A percentile compares a stretch with the other conserved stretches of the same genome.
Conservation (phyloP, 169 alveolate genomes). For the Cryptosporidium ubiquitum region DNA sequence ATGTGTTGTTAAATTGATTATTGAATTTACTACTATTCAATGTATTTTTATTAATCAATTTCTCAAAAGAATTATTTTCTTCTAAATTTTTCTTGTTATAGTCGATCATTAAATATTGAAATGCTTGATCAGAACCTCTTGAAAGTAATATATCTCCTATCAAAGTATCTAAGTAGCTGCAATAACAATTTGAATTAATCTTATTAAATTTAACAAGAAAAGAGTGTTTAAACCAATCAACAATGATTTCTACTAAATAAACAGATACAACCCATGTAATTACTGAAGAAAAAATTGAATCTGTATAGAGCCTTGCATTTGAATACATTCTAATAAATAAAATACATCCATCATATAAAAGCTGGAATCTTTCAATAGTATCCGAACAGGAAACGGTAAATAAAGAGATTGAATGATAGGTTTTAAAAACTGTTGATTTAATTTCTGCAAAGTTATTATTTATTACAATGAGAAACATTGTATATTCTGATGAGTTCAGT, state of each 20-base stretch:
- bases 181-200: conserved; percentile 76
- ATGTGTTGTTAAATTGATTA: neutral
- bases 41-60: neutral
- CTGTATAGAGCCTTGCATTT: conserved; percentile 59
- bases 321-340: conserved; percentile 87
- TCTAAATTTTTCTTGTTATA: neutral
- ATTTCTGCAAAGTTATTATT: conserved; percentile 91
- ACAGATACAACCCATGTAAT: conserved; percentile 79
- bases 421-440: conserved; percentile 91
- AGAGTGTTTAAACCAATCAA: conserved; percentile 87
- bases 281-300: conserved; percentile 68
- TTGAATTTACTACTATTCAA: neutral
- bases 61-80: neutral
- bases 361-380: conserved; percentile 88
- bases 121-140: conserved; percentile 65
- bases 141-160: conserved; percentile 68
- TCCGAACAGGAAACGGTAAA: conserved; percentile 88
- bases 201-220: conserved; percentile 86
- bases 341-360: conserved; percentile 86
- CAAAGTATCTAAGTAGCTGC: conserved; percentile 45
- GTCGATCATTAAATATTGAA: conserved; percentile 21
- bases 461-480: conserved; percentile 89
- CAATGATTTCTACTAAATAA: conserved; percentile 83
- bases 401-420: conserved; percentile 80
- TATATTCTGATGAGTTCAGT: conserved; percentile 90